These are phyloP conservation scores for Penicillium manginii DNA, from an alignment of 495 filamentous ascomycete genomes.

Conservation along the genomic window DNA sequence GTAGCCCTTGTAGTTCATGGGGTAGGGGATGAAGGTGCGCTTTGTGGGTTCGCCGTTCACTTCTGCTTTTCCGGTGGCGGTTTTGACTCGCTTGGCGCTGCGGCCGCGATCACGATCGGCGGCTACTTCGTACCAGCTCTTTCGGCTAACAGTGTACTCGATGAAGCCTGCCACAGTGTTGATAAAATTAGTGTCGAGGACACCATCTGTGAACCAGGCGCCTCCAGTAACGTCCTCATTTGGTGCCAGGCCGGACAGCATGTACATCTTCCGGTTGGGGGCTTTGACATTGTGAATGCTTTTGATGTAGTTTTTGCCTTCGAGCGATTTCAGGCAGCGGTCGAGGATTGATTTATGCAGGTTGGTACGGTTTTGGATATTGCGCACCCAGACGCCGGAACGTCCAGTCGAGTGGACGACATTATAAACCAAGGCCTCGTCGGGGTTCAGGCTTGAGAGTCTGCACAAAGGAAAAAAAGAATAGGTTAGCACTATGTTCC, in stretches of 20 bases:
- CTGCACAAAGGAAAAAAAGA: constrained; percentile 37
- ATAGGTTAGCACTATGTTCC: constrained; percentile 11
- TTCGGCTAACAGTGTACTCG: constrained; percentile 68
- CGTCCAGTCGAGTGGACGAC: constrained; percentile 79
- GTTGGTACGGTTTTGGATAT: constrained; percentile 72
- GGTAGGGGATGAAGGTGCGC: constrained; percentile 61
- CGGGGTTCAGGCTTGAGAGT: constrained; percentile 64
- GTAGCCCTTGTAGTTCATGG: constrained; percentile 71
- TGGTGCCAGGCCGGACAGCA: constrained; percentile 68
- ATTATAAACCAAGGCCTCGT: constrained; percentile 81
- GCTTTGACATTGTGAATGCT: constrained; percentile 63
- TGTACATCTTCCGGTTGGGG: constrained; percentile 67
- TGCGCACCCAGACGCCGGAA: constrained; percentile 87
- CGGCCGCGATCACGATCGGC: constrained; percentile 34
- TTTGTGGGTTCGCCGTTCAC: constrained; percentile 39
- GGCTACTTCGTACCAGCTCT: constrained; percentile 65
- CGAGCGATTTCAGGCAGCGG: constrained; percentile 75
- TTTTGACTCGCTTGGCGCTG: constrained; percentile 48
- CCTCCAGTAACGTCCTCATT: constrained; percentile 89
- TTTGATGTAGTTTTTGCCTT: constrained; percentile 86
- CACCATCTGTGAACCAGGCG: constrained; percentile 88
- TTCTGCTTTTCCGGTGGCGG: constrained; percentile 38
- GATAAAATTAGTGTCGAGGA: constrained; percentile 86
- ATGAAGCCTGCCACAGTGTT: constrained; percentile 68
- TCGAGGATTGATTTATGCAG: constrained; percentile 78